Base-by-base conservation (phyloP, 208 protist genomes). In the Balamuthia mandrillaris region DNA sequence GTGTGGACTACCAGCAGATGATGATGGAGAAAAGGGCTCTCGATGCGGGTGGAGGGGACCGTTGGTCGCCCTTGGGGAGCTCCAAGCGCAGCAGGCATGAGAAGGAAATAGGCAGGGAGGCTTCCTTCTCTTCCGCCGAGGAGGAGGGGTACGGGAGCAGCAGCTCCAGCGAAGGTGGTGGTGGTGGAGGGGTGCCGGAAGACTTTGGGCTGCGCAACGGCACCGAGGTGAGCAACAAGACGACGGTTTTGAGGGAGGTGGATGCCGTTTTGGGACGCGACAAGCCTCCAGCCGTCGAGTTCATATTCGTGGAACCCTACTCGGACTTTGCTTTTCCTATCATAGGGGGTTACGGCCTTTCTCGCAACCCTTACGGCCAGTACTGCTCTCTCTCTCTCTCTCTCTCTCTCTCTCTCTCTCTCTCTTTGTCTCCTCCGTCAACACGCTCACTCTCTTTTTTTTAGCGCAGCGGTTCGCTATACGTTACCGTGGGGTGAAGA, bases 241-340 rank as follows among this genome's bases (percentile, higher is more conserved):
- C 9, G 31, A 65, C 16, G n/a, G 54, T 82, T 6, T 27, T 82
- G 1, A 27, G 5, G 5, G 75, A 82, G 35, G 47, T 82, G 12
- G 75, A 82, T 37, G 33, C 39, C 33, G 75, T 52, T 16, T 52
- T 82, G 4, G 75, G 70, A 3, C 44, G 51, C 9, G n/a, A 82
- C 47, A 82, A 82, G 52, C 75, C 75, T 12, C 75, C 75, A 37
- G 75, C 45, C 1, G 75, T 82, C 33, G 75, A 82, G 54, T 82
- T 66, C 35, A 82, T 82, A 24, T 82, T 82, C 27, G 75, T 82
- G 75, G 75, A 82, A 52, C 75, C 75, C 18, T 65, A 65, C 52
- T 29, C 52, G 12, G 75, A 65, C 45, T 60, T 82, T 60, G 27
- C 21, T 14, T 27, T 82, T 1, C 51, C 51, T 33, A 66, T 82